A percentile compares a stretch with the other conserved stretches of the same genome.
These are phyloP conservation scores for Colletotrichum neosansevieriae DNA, from an alignment of 2,329 filamentous ascomycete species.

Conservation along the genomic window DNA sequence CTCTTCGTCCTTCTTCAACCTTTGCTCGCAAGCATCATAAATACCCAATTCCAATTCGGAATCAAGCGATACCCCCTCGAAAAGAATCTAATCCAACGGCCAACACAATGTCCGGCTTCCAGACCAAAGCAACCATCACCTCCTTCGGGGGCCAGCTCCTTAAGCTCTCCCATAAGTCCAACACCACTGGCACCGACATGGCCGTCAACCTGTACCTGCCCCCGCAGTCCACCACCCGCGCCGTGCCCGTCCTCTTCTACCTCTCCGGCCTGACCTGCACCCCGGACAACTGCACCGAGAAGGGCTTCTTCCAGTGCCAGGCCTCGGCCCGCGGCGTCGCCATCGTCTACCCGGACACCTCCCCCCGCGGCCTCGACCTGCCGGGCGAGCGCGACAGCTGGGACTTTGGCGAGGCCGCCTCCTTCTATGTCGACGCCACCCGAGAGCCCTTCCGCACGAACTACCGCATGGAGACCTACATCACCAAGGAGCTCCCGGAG, in stretches of 20 bases:
- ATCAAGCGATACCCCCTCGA: constrained; percentile 5
- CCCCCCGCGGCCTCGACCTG: constrained; percentile 84
- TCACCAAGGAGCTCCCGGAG: constrained; percentile 87
- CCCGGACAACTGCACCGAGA: constrained; percentile 84
- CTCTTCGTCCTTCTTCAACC: constrained; percentile 1
- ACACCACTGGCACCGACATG: constrained; percentile 88
- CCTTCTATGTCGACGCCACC: constrained; percentile 94
- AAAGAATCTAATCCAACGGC: constrained; percentile 5
- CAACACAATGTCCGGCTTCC: constrained; percentile 77
- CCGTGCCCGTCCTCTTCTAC: constrained; percentile 89
- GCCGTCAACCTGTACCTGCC: constrained; percentile 93
- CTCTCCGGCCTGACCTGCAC: constrained; percentile 96
- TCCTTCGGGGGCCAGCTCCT: constrained; percentile 94
- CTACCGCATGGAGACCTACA: constrained; percentile 96
- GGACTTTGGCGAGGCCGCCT: constrained; percentile 92
- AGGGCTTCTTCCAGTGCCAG: constrained; percentile 90
- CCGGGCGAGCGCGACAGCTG: constrained; percentile 87
- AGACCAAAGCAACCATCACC: constrained; percentile 88
- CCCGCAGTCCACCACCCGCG: constrained; percentile 69
- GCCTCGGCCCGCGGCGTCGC: constrained; percentile 87
- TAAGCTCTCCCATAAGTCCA: constrained; percentile 89
- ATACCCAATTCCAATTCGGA: constrained; percentile 28
- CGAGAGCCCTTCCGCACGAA: constrained; percentile 77
- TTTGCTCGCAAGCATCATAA: constrained; percentile 33
- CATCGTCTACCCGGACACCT: constrained; percentile 95